phyloP scores from a whole-genome alignment of 495 filamentous ascomycete genomes.

The Evansstolkia leycettana region DNA sequence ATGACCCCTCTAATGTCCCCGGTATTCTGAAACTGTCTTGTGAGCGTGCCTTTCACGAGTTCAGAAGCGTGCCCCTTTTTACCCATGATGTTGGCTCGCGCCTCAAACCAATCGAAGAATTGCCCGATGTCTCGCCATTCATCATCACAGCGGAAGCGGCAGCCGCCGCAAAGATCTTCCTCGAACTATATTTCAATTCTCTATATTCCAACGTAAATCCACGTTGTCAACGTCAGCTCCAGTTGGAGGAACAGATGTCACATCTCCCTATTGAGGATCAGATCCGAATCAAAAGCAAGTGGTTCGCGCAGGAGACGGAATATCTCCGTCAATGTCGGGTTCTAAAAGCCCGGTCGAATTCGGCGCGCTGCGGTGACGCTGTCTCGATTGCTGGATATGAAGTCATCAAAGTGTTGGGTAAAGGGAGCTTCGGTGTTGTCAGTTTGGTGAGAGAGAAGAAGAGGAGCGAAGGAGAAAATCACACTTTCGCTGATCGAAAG shows the following conservation, averaged over 20 bases:
- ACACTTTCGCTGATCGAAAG: conserved; percentile 1
- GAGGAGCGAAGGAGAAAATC: background rate
- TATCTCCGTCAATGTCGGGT: conserved; percentile 63
- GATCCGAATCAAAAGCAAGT: conserved; percentile 39
- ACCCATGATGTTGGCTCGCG: conserved; percentile 4
- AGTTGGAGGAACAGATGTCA: conserved; percentile 53
- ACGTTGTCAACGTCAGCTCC: conserved; percentile 52
- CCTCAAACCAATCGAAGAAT: conserved; percentile 9
- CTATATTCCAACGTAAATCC: conserved; percentile 42
- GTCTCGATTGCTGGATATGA: conserved; percentile 59
- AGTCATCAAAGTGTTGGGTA: conserved; percentile 72
- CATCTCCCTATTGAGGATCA: conserved; percentile 44
- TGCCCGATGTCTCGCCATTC: conserved; percentile 32
- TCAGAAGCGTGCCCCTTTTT: conserved; percentile 1
- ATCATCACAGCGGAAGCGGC: conserved; percentile 66
- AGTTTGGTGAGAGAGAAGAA: conserved; percentile 60
- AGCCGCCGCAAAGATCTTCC: conserved; percentile 70
- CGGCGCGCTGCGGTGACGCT: conserved; percentile 19
- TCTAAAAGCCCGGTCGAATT: conserved; percentile 48
- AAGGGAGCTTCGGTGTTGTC: conserved; percentile 90
- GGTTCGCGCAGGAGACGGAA: conserved; percentile 54
- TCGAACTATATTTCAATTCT: conserved; percentile 72
- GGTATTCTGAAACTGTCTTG: conserved; percentile 7
- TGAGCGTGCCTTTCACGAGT: conserved; percentile 1
- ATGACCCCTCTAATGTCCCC: conserved; percentile 14